Conservation (phyloP, 2,329 filamentous ascomycete genomes). For the Zymoseptoria brevis region DNA sequence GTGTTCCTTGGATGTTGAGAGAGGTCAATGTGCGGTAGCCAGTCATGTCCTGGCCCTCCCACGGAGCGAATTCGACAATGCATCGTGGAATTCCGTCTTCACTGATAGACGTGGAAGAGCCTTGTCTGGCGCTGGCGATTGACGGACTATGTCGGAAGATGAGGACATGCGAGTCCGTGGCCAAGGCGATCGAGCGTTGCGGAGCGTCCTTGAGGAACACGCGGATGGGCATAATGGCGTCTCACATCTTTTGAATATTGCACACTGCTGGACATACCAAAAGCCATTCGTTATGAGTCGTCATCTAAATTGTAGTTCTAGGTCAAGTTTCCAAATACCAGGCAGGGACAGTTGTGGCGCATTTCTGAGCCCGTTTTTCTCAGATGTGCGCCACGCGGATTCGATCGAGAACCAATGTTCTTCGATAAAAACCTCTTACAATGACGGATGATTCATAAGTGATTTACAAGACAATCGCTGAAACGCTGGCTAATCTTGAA, state of each 20-base stretch:
- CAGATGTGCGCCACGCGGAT: background rate
- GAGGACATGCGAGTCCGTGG: slow-evolving; percentile 68
- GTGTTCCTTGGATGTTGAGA: slow-evolving; percentile 70
- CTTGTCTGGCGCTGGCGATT: slow-evolving; percentile 52
- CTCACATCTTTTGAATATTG: background rate
- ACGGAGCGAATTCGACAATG: slow-evolving; percentile 76
- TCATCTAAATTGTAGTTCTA: background rate
- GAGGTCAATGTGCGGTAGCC: slow-evolving; percentile 71
- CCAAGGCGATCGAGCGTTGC: slow-evolving; percentile 78
- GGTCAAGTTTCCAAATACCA: background rate
- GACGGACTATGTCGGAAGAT: slow-evolving; percentile 72
- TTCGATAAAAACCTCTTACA: too few species aligned
- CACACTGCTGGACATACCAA: background rate
- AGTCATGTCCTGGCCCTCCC: slow-evolving; percentile 57
- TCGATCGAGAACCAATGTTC: too few species aligned
- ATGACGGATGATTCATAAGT: too few species aligned
- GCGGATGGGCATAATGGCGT: slow-evolving; percentile 53
- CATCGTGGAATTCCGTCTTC: slow-evolving; percentile 50
- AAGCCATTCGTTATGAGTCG: background rate
- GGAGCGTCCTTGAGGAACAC: slow-evolving; percentile 81
- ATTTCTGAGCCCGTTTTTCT: background rate
- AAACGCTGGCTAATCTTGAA: too few species aligned
- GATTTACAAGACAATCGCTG: too few species aligned
- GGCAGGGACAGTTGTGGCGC: background rate
- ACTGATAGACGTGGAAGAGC: slow-evolving; percentile 28